Conservation (phyloP, 78 protist species). For the Creolimax fragrantissima region DNA sequence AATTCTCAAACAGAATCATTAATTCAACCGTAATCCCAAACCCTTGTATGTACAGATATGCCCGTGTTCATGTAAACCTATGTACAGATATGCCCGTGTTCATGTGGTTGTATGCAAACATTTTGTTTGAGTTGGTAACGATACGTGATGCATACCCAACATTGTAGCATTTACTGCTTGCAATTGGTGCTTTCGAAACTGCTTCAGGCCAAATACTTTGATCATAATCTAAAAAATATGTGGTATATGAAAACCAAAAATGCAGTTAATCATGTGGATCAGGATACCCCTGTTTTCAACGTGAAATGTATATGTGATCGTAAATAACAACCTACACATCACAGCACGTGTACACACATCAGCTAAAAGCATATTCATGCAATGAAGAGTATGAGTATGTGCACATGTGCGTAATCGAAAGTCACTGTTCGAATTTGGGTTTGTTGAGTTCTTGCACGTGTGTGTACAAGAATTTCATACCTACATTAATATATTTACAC, state of each 20-base stretch:
- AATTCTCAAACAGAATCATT: background rate
- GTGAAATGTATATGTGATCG: background rate
- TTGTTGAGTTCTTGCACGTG: no score
- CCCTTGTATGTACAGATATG: no score
- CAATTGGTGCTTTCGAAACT: slow-evolving; percentile 65
- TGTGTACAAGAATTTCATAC: background rate
- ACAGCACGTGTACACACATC: background rate
- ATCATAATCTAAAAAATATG: background rate
- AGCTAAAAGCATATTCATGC: background rate
- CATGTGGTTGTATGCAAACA: no score
- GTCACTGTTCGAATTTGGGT: no score
- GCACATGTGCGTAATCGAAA: background rate
- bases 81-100: no score
- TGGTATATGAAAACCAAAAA: background rate
- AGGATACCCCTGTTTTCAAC: no score
- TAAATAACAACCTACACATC: background rate
- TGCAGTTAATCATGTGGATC: background rate
- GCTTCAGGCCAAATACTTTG: slow-evolving; percentile 15
- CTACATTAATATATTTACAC: background rate
- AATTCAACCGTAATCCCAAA: no score
- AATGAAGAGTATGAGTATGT: background rate
- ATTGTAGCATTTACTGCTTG: slow-evolving; percentile 73
- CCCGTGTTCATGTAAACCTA: no score
- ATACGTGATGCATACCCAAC: background rate
- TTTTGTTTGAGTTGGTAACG: background rate